phyloP scores from a whole-genome alignment of 2,329 filamentous ascomycete genomes.

The Botrytis pseudocinerea region DNA sequence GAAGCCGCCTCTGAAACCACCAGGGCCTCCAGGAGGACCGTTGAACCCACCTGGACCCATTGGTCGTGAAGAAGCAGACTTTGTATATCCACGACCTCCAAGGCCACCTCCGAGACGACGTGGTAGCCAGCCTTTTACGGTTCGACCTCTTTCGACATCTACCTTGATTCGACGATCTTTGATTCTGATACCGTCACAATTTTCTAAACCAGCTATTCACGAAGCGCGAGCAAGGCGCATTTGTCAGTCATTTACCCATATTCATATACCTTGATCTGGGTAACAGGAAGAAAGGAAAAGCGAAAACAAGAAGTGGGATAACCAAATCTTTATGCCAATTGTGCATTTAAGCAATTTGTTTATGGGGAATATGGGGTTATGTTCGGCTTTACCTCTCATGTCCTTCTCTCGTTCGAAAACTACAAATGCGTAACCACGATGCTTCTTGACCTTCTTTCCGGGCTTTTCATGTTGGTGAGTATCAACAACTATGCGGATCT shows the following conservation, averaged over 20 bases:
- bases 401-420: slow-evolving; percentile 97
- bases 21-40: slow-evolving; percentile 51
- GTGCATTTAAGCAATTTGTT: slow-evolving; percentile 33
- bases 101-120: slow-evolving; percentile 88
- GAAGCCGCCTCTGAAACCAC: slow-evolving; percentile 45
- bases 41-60: slow-evolving; percentile 61
- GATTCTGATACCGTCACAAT: slow-evolving; percentile 84
- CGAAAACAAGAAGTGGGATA: slow-evolving; percentile 44
- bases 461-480: slow-evolving; percentile 66
- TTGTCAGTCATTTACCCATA: slow-evolving; percentile 70
- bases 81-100: slow-evolving; percentile 90
- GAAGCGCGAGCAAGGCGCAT: slow-evolving; percentile 58
- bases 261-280: slow-evolving; percentile 47
- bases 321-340: slow-evolving; percentile 48
- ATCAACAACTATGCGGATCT: slow-evolving; percentile 88
- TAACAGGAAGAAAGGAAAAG: slow-evolving; percentile 33
- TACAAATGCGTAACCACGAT: slow-evolving; percentile 92
- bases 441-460: slow-evolving; percentile 77
- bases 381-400: slow-evolving; percentile 86
- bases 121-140: slow-evolving; percentile 90
- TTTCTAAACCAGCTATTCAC: slow-evolving; percentile 82
- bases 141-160: slow-evolving; percentile 93
- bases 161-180: slow-evolving; percentile 90
- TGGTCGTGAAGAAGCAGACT: slow-evolving; percentile 71
- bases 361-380: slow-evolving; percentile 43